Evolutionary conservation across 2,329 filamentous ascomycete genomes (phyloP), one percentile per base, ranked within the genome.

Genomic region (Apiospora phragmitis): DNA sequence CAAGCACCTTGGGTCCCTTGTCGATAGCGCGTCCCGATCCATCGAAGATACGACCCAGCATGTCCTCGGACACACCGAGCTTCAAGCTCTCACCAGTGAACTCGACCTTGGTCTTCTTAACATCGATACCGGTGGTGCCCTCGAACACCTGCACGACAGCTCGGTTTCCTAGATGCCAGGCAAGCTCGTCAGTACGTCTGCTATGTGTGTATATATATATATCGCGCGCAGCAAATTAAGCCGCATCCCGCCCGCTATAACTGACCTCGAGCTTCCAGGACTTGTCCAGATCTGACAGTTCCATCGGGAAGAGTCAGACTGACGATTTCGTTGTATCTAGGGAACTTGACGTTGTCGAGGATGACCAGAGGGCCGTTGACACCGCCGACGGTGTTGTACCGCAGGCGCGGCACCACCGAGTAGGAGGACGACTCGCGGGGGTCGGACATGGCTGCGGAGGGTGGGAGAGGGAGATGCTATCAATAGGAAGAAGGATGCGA

Each of bases 91-190:
- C 90, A 72, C 96, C 96, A 42, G 93, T 97, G 83, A 99, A 98
- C 82, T 99, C 94, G 82, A 99, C 95, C 88, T 93, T 97, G 70
- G 95, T 97, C 95, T 98, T 99, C 89, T 98, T 98, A 75, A 99
- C 96, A 89, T 99, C 96, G 82, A 99, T 96, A 81, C 96, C 96
- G 65, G 95, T 86, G 74, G 96, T 99, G 77, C 96, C 96, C 85
- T 99, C 96, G 82, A 99, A 99, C 77, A 98, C 94, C 91, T 97
- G 96, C 65, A 99, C 96, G 79, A 99, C 91, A 72, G 96, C 96
- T 84, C 95, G 91, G 85, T 92, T 94, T 81, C 95, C 95, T 98
- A 77, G 69, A 69, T 65, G 59, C 70, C 42, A 76, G 76, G 8
- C 14, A 24, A 69, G 66, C 38, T 71, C n/a, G 71, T 79, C 71